Percentiles rank a stretch among this genome's conserved stretches.
phyloP scores from a whole-genome alignment of 306 rosid genomes.

The Spatholobus suberectus region DNA sequence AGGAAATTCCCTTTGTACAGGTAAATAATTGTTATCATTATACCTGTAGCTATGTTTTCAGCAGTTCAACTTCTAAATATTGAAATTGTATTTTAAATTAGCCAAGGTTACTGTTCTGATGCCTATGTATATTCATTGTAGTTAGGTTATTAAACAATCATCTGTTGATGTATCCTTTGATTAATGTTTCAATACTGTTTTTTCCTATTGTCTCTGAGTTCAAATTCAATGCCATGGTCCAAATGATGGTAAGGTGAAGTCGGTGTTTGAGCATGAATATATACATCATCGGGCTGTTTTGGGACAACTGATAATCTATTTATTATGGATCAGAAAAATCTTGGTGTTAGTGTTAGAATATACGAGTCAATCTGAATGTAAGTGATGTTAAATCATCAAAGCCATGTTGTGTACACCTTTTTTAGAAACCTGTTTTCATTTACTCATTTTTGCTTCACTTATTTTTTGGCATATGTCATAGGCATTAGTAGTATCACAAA shows the following conservation, averaged over 20 bases:
- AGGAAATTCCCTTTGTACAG: conserved; percentile 77
- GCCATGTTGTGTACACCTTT: background rate
- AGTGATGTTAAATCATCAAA: background rate
- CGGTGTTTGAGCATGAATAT: background rate
- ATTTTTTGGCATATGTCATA: background rate
- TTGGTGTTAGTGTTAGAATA: background rate
- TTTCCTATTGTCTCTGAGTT: background rate
- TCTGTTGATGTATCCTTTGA: background rate
- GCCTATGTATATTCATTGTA: background rate
- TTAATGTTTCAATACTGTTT: background rate
- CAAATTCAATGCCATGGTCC: conserved; percentile 2
- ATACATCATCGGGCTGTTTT: background rate
- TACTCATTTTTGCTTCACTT: conserved; percentile 12
- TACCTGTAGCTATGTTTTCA: background rate
- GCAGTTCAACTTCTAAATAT: background rate
- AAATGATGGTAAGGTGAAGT: background rate
- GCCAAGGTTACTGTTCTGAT: background rate
- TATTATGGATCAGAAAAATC: background rate
- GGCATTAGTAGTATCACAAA: background rate
- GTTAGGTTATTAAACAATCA: background rate
- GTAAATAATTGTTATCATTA: conserved; percentile 45
- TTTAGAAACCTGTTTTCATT: background rate
- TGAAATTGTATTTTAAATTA: background rate
- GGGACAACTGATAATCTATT: background rate
- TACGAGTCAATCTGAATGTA: background rate